Evolutionary conservation across 2,329 filamentous ascomycete genomes (phyloP).

Genomic region (Thielaviopsis populi): DNA sequence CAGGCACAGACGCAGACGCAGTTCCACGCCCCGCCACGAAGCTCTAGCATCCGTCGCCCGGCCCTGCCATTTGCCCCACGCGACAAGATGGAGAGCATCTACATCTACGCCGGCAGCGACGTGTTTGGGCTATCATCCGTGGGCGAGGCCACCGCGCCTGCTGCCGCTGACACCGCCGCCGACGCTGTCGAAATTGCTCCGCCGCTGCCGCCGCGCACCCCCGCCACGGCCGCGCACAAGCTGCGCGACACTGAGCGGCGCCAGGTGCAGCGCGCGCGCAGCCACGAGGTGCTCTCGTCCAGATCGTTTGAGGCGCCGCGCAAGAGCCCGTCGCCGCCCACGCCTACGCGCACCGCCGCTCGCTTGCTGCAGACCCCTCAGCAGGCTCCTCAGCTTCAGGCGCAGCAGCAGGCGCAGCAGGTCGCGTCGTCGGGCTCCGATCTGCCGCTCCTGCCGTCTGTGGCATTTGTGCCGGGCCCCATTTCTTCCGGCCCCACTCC

Average conservation of each 20-base stretch:
- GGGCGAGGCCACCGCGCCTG: conserved; percentile 32
- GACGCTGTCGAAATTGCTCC: background rate
- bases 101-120: conserved; percentile 52
- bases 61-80: conserved; percentile 21
- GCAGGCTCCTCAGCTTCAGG: too few relatives aligned
- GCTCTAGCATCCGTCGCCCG: conserved; percentile 20
- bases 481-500: conserved; percentile 13
- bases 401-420: too few relatives aligned
- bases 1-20: background rate
- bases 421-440: too few relatives aligned
- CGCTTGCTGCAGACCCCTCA: conserved; percentile 22
- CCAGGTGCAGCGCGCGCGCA: conserved; percentile 33
- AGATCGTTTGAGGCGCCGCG: conserved; percentile 17
- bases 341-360: conserved; percentile 10
- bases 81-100: conserved; percentile 46
- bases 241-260: conserved; percentile 26
- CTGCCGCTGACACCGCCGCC: conserved; percentile 21
- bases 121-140: conserved; percentile 52
- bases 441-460: conserved; percentile 2
- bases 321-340: conserved; percentile 11
- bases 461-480: background rate
- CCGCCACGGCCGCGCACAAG: conserved; percentile 17
- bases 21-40: conserved; percentile 21
- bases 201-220: conserved; percentile 21
- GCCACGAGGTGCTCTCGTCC: conserved; percentile 36